Conservation (phyloP, 352 stramenopile species). For the Aphanomyces invadans region DNA sequence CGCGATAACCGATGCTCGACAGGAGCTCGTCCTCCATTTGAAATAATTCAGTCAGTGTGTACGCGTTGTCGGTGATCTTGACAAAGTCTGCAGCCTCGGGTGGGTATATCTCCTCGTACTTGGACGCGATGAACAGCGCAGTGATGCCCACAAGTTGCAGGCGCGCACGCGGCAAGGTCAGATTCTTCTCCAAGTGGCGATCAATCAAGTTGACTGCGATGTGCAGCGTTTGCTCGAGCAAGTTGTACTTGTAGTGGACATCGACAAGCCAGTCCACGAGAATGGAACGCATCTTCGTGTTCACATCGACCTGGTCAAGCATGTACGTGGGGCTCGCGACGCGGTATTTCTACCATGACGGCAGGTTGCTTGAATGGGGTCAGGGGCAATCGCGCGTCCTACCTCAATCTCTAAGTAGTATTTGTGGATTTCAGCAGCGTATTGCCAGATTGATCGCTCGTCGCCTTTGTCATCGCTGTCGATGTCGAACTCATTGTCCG, state of each 20-base stretch:
- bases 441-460: slow-evolving; percentile 59
- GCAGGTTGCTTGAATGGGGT: background rate
- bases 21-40: slow-evolving; percentile 76
- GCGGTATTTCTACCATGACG: slow-evolving; percentile 38
- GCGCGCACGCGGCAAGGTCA: slow-evolving; percentile 65
- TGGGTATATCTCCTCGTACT: slow-evolving; percentile 98
- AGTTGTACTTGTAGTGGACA: slow-evolving; percentile 76
- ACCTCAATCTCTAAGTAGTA: slow-evolving; percentile 69
- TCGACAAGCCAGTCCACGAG: slow-evolving; percentile 99
- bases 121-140: slow-evolving; percentile 94
- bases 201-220: slow-evolving; percentile 82
- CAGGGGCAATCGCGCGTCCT: background rate
- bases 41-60: slow-evolving; percentile 77
- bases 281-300: slow-evolving; percentile 98
- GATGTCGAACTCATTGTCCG: slow-evolving; percentile 45
- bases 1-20: slow-evolving; percentile 56
- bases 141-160: slow-evolving; percentile 95
- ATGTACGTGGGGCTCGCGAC: slow-evolving; percentile 67
- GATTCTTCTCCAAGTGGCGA: slow-evolving; percentile 60
- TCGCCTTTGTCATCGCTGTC: slow-evolving; percentile 65
- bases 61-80: slow-evolving; percentile 96
- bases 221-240: slow-evolving; percentile 73
- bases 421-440: slow-evolving; percentile 74
- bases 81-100: slow-evolving; percentile 91
- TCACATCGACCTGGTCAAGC: slow-evolving; percentile 94